These are phyloP conservation scores for Aspergillus tubingensis DNA, from an alignment of 2,329 filamentous ascomycete genomes.

Conservation along the genomic window DNA sequence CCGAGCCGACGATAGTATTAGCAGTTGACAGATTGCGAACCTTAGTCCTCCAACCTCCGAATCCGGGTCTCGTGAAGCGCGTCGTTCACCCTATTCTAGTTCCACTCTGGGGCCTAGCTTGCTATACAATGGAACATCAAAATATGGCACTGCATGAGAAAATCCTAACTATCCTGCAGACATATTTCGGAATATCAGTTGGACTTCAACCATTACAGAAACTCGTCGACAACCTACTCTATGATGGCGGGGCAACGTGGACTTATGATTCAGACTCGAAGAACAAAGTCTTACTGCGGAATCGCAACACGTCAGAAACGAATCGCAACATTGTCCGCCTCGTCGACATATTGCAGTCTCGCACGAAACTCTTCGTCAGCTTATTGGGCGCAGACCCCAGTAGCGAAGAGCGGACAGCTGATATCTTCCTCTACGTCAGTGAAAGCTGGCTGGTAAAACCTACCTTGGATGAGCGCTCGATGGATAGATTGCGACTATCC, in stretches of 20 bases:
- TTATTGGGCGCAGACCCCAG: constrained; percentile 42
- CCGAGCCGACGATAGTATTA: constrained; percentile 29
- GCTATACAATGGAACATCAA: constrained; percentile 37
- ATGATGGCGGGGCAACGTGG: constrained; percentile 43
- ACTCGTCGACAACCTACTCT: constrained; percentile 44
- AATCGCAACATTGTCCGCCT: constrained; percentile 34
- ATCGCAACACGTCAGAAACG: constrained; percentile 20
- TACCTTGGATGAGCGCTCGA: constrained; percentile 7
- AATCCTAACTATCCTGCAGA: constrained; percentile 36
- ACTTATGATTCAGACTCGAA: constrained; percentile 31
- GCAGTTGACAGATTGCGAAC: constrained; percentile 39
- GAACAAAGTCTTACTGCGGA: constrained; percentile 30
- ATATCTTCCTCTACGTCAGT: constrained; percentile 47
- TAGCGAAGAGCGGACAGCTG: constrained; percentile 42
- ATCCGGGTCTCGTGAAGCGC: constrained; percentile 46
- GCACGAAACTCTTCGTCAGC: constrained; percentile 40
- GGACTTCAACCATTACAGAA: constrained; percentile 39
- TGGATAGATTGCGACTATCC: constrained; percentile 17
- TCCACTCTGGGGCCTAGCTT: constrained; percentile 45
- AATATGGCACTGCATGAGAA: constrained; percentile 30
- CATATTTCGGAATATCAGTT: constrained; percentile 45
- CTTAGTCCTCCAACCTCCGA: constrained; percentile 45
- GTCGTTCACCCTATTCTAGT: constrained; percentile 43
- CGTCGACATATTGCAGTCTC: constrained; percentile 38
- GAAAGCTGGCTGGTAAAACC: constrained; percentile 43